Percentiles rank a stretch among this genome's conserved stretches.
These are phyloP conservation scores for Tieghemiomyces parasiticus DNA, from an alignment of 192 early-diverging fungal species.

Conservation along the genomic window DNA sequence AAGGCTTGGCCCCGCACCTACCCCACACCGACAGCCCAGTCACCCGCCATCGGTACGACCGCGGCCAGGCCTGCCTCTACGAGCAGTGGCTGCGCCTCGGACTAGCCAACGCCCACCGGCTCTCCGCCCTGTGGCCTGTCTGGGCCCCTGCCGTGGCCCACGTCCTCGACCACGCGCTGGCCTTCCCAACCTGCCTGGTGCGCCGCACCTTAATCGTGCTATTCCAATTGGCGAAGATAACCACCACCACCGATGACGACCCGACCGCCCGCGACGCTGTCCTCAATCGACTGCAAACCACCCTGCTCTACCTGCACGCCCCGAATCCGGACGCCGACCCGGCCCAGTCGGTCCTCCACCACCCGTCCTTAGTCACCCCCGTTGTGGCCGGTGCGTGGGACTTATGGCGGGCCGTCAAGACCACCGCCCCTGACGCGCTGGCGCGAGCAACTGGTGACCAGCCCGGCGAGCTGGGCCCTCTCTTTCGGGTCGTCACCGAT, in stretches of 20 bases:
- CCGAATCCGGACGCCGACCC: too few relatives aligned
- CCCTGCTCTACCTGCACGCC: too few relatives aligned
- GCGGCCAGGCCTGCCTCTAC: slow-evolving; percentile 23
- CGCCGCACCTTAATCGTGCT: slow-evolving; percentile 65
- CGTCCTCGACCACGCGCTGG: slow-evolving; percentile 51
- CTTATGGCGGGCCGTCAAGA: slow-evolving; percentile 12
- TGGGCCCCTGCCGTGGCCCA: slow-evolving; percentile 52
- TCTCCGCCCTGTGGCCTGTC: slow-evolving; percentile 33
- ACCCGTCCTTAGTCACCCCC: neutral
- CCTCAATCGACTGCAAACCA: too few relatives aligned
- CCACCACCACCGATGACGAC: too few relatives aligned
- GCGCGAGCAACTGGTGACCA: neutral
- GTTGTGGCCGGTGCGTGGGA: slow-evolving; percentile 6
- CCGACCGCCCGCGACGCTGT: too few relatives aligned
- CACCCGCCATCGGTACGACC: slow-evolving; percentile 15
- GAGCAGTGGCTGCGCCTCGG: slow-evolving; percentile 22
- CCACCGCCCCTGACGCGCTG: neutral
- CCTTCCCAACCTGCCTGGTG: slow-evolving; percentile 44
- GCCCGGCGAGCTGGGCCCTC: neutral
- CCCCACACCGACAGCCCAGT: neutral
- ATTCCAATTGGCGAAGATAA: slow-evolving; percentile 47
- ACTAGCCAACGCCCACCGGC: slow-evolving; percentile 13
- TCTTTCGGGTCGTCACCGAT: neutral
- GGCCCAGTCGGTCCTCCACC: slow-evolving; percentile 13
- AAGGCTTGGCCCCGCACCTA: too few relatives aligned